Base-by-base conservation (phyloP, 2,329 filamentous ascomycete genomes). In the Neonectria coccinea region DNA sequence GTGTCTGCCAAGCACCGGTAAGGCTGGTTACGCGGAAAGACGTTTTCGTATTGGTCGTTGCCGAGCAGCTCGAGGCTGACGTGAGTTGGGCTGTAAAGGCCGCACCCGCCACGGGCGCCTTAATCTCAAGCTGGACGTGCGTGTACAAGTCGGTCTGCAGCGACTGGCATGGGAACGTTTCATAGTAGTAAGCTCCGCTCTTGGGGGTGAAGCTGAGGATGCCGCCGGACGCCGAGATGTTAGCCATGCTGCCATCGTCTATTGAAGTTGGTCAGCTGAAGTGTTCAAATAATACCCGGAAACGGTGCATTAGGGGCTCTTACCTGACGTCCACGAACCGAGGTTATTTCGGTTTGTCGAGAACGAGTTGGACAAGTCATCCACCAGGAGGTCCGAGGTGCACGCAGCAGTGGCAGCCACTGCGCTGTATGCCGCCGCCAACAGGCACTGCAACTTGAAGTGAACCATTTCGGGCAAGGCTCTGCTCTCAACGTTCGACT, bases 151-250 rank as follows among this genome's bases (percentile, higher is more conserved):
- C 79, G 52, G 76, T 79, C 16, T 75, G 75, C 18, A 84, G 80
- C 42, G 79, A 75, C 68, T 83, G 79, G 75, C 85, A 87, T 0
- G 75, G 69, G 58, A 87, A 82, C 2, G 80, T 83, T 72, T 86
- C 85, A 70, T 87, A 87, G 66, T 85, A 86, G 76, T 87, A 87
- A 12, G 84, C 82, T 27, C 68, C 71, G 16, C 78, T 70, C 65
- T 81, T 83, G 33, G 83, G 82, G n/a, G 80, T 83, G 75, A 88
- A 85, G 8, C 79, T 80, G 22, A 87, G 79, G 31, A 83, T 80
- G 51, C 82, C 81, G 14, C 76, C 76, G 14, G 76, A 76, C 36
- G 77, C 80, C 48, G 73, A 83, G 73, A 71, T 81, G 74, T 66
- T 73, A 6, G 76, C 77, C 78, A 85, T 85, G 62, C 79, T 78